Base-by-base conservation (phyloP, 768 basidiomycete genomes). In the Lactarius sanguifluus region DNA sequence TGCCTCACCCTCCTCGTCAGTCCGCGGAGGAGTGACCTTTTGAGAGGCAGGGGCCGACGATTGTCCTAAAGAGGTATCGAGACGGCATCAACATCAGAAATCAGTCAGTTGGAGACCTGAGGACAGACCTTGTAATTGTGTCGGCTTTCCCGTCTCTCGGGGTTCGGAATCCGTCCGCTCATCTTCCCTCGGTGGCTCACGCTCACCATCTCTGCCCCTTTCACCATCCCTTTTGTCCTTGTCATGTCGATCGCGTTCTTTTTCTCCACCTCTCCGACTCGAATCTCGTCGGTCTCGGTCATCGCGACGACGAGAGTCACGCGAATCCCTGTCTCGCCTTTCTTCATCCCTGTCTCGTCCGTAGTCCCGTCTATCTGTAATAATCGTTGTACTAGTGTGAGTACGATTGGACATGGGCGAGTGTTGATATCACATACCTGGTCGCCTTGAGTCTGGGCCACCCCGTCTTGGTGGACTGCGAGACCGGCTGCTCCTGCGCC, bases 131-230 rank as follows among this genome's bases (percentile, higher is more conserved):
- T 59, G 66, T 20, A 57, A 58, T 59, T 63, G 66, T 12, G 62
- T 30, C 5, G 52, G 9, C 20, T 41, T 62, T 73, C 71, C 61
- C 71, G 64, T 25, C 25, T 68, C 66, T 25, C 66, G 59, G 28
- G 63, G 20, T 36, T 69, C 68, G 2, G 64, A 61, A 54, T 54
- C 52, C 71, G 55, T 74, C 30, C 75, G 76, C 63, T 75, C 74
- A 62, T 74, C 72, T 56, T 82, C 83, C 66, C 74, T 74, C 54
- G 79, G 79, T 64, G 77, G 75, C 43, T 83, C 81, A 52, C 73
- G 73, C 61, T 71, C 75, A 12, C 72, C 76, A 34, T 71, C 66
- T 16, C 75, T 75, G 67, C 77, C 81, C 65, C 77, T 76, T 66
- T 86, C 86, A 54, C 73, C 73, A 34, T 83, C 78, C 41, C 80